These are phyloP conservation scores for Aspergillus clavatus DNA, from an alignment of 2,329 filamentous ascomycete genomes.

Conservation along the genomic window DNA sequence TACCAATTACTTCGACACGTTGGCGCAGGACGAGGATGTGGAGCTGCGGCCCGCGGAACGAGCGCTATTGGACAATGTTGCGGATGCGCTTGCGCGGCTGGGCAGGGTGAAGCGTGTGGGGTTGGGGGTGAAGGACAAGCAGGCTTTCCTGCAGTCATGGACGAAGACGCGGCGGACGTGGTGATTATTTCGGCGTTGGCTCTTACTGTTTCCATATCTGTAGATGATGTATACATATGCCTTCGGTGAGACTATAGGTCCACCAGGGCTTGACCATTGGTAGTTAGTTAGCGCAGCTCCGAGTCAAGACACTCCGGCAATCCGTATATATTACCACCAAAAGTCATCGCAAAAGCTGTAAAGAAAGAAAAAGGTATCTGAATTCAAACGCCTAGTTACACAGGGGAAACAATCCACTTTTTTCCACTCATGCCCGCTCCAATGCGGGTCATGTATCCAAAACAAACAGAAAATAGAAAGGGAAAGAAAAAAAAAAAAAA, in stretches of 20 bases:
- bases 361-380: conserved; percentile 1
- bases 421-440: too few species aligned
- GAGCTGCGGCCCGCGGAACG: conserved; percentile 55
- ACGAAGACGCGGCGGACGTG: conserved; percentile 37
- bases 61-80: conserved; percentile 69
- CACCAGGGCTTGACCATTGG: not conserved
- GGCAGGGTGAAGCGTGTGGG: conserved; percentile 86
- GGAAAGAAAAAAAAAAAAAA: too few species aligned
- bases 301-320: too few species aligned
- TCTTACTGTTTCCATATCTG: not conserved
- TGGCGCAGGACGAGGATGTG: conserved; percentile 33
- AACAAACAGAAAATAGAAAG: too few species aligned
- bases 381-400: conserved; percentile 10
- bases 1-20: conserved; percentile 44
- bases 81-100: conserved; percentile 78
- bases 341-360: not conserved
- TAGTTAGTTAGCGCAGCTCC: not conserved
- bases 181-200: conserved; percentile 6
- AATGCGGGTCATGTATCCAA: too few species aligned
- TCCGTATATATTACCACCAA: too few species aligned
- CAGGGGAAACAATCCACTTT: conserved; percentile 6
- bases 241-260: too few species aligned
- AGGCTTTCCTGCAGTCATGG: conserved; percentile 73
- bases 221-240: not conserved
- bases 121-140: conserved; percentile 76